Evolutionary conservation across 2,329 filamentous ascomycete species (phyloP).

Genomic region (Lecanosticta acicola): DNA sequence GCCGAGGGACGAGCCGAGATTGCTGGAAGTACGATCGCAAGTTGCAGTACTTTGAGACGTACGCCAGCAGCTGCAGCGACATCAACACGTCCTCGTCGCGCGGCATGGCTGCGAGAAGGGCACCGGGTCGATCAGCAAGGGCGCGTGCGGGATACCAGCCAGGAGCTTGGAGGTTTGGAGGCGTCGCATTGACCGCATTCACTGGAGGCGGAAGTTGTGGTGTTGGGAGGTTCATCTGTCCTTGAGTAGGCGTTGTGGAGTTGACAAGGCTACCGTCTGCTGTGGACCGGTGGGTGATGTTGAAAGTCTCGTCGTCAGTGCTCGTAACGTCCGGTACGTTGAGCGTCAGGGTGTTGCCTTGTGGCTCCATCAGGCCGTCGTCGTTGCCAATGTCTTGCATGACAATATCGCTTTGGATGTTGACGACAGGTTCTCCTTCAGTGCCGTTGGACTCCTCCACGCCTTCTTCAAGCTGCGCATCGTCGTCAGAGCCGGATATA

Average conservation of each 20-base stretch:
- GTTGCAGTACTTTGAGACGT: slow-evolving; percentile 98
- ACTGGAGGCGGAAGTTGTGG: slow-evolving; percentile 47
- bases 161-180: slow-evolving; percentile 61
- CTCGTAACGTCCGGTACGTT: slow-evolving; percentile 75
- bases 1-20: slow-evolving; percentile 84
- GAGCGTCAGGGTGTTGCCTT: slow-evolving; percentile 64
- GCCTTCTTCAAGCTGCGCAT: slow-evolving; percentile 76
- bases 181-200: slow-evolving; percentile 63
- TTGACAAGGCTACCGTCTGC: slow-evolving; percentile 82
- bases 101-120: slow-evolving; percentile 84
- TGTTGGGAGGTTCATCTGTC: slow-evolving; percentile 26
- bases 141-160: slow-evolving; percentile 26
- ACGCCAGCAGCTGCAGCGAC: slow-evolving; percentile 92
- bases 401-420: slow-evolving; percentile 74
- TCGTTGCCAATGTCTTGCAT: slow-evolving; percentile 84
- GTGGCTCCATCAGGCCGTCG: slow-evolving; percentile 67
- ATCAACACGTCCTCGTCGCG: slow-evolving; percentile 96
- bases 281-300: slow-evolving; percentile 80
- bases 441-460: slow-evolving; percentile 73
- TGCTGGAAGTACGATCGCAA: slow-evolving; percentile 91
- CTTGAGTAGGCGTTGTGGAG: slow-evolving; percentile 58
- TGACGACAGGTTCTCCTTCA: slow-evolving; percentile 68
- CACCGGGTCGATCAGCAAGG: slow-evolving; percentile 34
- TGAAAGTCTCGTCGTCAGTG: slow-evolving; percentile 82
- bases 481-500: slow-evolving; percentile 77